Evolutionary conservation across 441 rosid species (phyloP).

Genomic region (Bruguiera hainesii): DNA sequence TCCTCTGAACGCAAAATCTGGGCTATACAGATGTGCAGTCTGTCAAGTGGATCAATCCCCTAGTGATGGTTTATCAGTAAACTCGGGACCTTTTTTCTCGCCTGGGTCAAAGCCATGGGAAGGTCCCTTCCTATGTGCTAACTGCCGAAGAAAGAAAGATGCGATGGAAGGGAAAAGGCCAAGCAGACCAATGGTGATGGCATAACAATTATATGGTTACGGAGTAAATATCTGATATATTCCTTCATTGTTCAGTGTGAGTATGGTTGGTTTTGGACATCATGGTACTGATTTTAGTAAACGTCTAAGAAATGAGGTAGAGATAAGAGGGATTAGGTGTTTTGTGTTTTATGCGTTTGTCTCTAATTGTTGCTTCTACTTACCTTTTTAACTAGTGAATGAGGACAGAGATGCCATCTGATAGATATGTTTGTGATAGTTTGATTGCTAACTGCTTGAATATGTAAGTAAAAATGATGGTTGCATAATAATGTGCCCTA

Average conservation of each 20-base stretch:
- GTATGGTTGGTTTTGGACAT: conserved; percentile 32
- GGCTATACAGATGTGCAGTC: conserved; percentile 82
- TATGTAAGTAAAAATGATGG: conserved; percentile 46
- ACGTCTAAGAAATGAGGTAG: conserved; percentile 46
- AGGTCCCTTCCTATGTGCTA: conserved; percentile 84
- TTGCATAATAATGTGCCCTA: conserved; percentile 24
- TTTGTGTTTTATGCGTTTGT: conserved; percentile 26
- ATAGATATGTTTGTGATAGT: conserved; percentile 40
- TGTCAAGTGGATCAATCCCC: conserved; percentile 89
- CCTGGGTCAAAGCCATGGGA: conserved; percentile 82
- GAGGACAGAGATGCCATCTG: conserved; percentile 27
- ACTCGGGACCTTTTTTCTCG: conserved; percentile 56
- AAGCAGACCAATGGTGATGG: conserved; percentile 44
- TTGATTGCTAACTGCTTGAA: conserved; percentile 53
- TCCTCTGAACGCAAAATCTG: conserved; percentile 44
- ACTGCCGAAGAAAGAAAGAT: conserved; percentile 86
- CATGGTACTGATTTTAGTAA: conserved; percentile 34
- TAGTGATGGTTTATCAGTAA: conserved; percentile 45
- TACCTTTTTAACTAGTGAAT: conserved; percentile 43
- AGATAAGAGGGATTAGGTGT: conserved; percentile 37
- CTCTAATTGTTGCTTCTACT: conserved; percentile 35
- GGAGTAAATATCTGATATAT: conserved; percentile 44
- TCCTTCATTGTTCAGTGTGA: conserved; percentile 46
- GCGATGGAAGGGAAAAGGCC: conserved; percentile 98
- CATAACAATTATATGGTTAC: conserved; percentile 37